These are phyloP conservation scores for Sporothrix pallida DNA, from an alignment of 2,329 filamentous ascomycete genomes.

Conservation along the genomic window DNA sequence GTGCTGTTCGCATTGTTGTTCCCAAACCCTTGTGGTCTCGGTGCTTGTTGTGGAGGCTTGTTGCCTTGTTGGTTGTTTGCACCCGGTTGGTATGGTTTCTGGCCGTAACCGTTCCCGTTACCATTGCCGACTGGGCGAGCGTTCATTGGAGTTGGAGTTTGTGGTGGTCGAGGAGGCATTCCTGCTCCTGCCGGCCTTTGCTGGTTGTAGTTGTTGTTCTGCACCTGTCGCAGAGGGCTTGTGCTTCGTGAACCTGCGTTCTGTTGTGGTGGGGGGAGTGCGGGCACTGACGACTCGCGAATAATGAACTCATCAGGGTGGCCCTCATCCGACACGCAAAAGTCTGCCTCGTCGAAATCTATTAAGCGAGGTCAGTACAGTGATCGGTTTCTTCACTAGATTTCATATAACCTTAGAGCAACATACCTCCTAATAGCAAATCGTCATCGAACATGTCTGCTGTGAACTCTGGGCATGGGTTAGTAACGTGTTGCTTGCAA, in stretches of 20 bases:
- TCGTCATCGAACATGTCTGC: constrained; percentile 48
- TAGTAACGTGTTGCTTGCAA: background rate
- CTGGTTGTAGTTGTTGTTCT: constrained; percentile 23
- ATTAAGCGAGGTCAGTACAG: constrained; percentile 39
- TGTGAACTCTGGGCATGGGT: background rate
- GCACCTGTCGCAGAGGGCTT: constrained; percentile 38
- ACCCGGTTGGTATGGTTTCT: constrained; percentile 31
- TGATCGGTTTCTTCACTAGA: too few species aligned
- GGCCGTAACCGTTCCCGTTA: background rate
- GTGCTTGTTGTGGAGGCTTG: background rate
- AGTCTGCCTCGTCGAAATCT: constrained; percentile 79
- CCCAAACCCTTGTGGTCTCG: background rate
- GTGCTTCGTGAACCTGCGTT: constrained; percentile 38
- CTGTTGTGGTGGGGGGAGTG: constrained; percentile 35
- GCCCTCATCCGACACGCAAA: constrained; percentile 69
- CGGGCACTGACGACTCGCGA: constrained; percentile 43
- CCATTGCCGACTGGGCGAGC: background rate
- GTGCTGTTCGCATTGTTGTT: constrained; percentile 30
- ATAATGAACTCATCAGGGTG: constrained; percentile 79
- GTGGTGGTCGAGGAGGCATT: constrained; percentile 35
- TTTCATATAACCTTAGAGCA: too few species aligned
- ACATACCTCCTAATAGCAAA: constrained; percentile 54
- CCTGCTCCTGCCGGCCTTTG: constrained; percentile 31
- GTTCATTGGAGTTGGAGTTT: constrained; percentile 33
- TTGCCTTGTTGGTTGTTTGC: constrained; percentile 21